Percentiles rank a stretch among this genome's conserved stretches.
These are phyloP conservation scores for Collybiopsis confluens DNA, from an alignment of 768 basidiomycete genomes.

Conservation along the genomic window DNA sequence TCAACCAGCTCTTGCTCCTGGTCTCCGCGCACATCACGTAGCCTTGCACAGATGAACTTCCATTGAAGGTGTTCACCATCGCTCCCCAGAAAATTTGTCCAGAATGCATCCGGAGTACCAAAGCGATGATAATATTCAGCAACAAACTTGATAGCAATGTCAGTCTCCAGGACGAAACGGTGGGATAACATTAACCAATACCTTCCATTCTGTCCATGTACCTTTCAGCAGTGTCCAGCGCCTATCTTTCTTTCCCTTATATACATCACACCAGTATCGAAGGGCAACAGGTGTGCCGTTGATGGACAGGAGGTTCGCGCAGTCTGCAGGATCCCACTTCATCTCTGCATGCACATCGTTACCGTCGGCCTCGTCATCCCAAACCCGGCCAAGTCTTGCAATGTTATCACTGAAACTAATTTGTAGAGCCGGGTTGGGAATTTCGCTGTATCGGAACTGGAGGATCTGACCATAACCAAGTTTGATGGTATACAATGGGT, in stretches of 20 bases:
- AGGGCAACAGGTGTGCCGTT: background rate
- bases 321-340: background rate
- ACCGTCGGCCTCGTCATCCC: too few relatives aligned
- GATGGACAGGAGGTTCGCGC: background rate
- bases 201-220: background rate
- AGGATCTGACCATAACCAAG: background rate
- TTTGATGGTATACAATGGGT: too few relatives aligned
- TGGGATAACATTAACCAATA: too few relatives aligned
- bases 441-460: background rate
- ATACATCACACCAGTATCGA: background rate
- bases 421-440: background rate
- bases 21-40: background rate
- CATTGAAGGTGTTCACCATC: background rate
- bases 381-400: background rate
- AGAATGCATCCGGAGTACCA: background rate
- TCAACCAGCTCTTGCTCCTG: background rate
- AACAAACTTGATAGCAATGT: too few relatives aligned
- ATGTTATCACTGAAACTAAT: background rate
- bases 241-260: background rate
- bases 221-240: background rate
- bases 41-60: background rate
- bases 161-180: too few relatives aligned
- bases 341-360: background rate
- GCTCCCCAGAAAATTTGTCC: background rate
- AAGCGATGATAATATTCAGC: background rate